Base-by-base conservation (phyloP, 139 green algal species). In the Chlorella sp. region DNA sequence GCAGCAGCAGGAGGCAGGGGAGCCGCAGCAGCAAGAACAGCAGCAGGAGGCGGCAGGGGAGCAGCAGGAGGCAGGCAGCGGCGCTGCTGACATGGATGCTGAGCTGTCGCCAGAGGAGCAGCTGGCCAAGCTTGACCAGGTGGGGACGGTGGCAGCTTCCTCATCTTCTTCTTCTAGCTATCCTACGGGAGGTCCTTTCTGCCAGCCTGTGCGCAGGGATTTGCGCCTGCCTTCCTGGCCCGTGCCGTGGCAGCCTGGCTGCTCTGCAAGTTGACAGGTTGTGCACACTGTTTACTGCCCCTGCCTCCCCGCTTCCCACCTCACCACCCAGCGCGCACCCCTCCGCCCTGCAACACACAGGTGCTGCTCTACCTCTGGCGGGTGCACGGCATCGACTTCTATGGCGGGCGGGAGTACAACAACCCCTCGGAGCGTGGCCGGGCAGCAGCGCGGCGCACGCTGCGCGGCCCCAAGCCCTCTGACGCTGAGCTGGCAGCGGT, bases 371-470 rank as follows among this genome's bases (percentile, higher is more conserved):
- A 98, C 93, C 93, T 99, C 34, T 99, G 97, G 97, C 91, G 92
- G 0, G 97, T 99, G 88, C 97, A 99, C 71, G 95, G 96, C 21
- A 89, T 98, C 11, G 97, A 99, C 90, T 99, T 96, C 92, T 99
- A 99, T 85, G 93, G 90, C 18, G 96, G 95, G 34, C 76, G 76
- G 26, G 89, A 94, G 61, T 89, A 81, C 85, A 75, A 30, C 69
- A 76, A 83, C 40, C 79, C 83, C 9, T 60, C 78, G 9, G 91
- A 93, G 77, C 73, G n/a, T 36, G 71, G 39, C 26, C 42, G 91
- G 28, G 36, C 37, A n/a, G 30, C 69, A 2, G 88, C 91, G 11
- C 82, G 82, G 24, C 86, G 83, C 40, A 91, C 84, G 66, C 39
- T 61, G 81, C 88, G 91, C 9, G 86, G 77, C 15, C 39, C 84